Evolutionary conservation across 345 rosid genomes (phyloP).

Genomic region (Clausena lansium): DNA sequence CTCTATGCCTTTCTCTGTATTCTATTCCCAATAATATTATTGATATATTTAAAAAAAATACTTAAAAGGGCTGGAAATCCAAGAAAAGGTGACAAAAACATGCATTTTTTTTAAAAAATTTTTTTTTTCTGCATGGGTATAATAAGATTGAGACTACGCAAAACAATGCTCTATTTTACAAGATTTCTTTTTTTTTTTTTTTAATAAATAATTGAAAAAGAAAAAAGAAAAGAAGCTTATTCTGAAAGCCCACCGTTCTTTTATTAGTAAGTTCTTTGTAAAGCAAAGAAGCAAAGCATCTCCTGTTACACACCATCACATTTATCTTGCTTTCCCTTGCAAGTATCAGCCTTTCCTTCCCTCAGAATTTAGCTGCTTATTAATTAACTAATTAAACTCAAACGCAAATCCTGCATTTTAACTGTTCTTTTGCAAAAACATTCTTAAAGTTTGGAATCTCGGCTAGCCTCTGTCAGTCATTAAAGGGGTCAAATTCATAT

Average conservation of each 20-base stretch:
- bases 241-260: conserved; percentile 41
- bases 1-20: conserved; percentile 6
- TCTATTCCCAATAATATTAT: not conserved
- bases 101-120: conserved; percentile 18
- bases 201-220: not conserved
- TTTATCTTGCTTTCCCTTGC: conserved; percentile 50
- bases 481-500: conserved; percentile 30
- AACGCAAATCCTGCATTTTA: not conserved
- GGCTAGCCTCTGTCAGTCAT: conserved; percentile 13
- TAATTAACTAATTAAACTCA: conserved; percentile 3
- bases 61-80: conserved; percentile 20
- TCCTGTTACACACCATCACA: conserved; percentile 30
- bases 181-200: not conserved
- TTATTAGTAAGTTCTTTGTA: conserved; percentile 20
- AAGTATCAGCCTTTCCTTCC: conserved; percentile 45
- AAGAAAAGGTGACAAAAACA: conserved; percentile 25
- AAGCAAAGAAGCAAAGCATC: conserved; percentile 59
- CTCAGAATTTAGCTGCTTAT: conserved; percentile 31
- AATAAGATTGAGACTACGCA: conserved; percentile 16
- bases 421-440: conserved; percentile 25
- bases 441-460: conserved; percentile 49
- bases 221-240: conserved; percentile 34
- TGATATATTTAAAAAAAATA: not conserved
- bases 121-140: conserved; percentile 34
- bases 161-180: conserved; percentile 5